Evolutionary conservation across 2,329 filamentous ascomycete genomes (phyloP).

Genomic region (Colletotrichum lupini): DNA sequence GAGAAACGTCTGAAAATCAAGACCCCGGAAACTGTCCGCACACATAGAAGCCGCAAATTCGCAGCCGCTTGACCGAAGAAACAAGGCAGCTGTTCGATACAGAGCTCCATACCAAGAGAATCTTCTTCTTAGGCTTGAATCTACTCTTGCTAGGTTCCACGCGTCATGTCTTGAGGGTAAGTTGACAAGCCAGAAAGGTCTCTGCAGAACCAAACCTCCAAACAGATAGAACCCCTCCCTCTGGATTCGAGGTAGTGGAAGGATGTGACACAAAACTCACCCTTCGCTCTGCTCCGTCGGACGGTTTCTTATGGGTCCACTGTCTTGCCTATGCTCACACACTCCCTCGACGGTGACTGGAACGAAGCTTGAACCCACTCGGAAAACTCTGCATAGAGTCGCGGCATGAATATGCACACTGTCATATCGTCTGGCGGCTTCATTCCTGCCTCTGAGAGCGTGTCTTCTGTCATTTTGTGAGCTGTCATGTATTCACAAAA

Average conservation of each 20-base stretch:
- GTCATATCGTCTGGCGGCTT: slow-evolving; percentile 14
- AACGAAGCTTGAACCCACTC: slow-evolving; percentile 33
- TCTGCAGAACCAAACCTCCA: slow-evolving; percentile 21
- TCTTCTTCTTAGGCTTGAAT: neutral
- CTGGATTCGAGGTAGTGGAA: slow-evolving; percentile 12
- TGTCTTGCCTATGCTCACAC: slow-evolving; percentile 18
- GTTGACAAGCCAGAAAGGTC: neutral
- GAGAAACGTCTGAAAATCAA: neutral
- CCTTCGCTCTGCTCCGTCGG: slow-evolving; percentile 22
- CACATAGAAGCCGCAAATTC: neutral
- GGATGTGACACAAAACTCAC: slow-evolving; percentile 29
- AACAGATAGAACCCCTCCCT: slow-evolving; percentile 5
- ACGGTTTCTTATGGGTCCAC: slow-evolving; percentile 34
- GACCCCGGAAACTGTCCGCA: neutral
- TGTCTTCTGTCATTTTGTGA: slow-evolving; percentile 27
- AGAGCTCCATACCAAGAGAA: neutral
- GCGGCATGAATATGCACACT: slow-evolving; percentile 31
- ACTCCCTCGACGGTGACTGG: slow-evolving; percentile 4
- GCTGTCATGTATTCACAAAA: slow-evolving; percentile 25
- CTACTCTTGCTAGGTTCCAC: neutral
- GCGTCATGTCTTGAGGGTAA: neutral
- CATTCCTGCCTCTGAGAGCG: slow-evolving; percentile 17
- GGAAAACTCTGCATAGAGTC: slow-evolving; percentile 35
- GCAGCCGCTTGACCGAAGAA: neutral
- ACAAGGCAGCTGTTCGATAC: neutral